Base-by-base conservation (phyloP, 371 early-diverging fungal genomes). In the Vittaforma corneae region DNA sequence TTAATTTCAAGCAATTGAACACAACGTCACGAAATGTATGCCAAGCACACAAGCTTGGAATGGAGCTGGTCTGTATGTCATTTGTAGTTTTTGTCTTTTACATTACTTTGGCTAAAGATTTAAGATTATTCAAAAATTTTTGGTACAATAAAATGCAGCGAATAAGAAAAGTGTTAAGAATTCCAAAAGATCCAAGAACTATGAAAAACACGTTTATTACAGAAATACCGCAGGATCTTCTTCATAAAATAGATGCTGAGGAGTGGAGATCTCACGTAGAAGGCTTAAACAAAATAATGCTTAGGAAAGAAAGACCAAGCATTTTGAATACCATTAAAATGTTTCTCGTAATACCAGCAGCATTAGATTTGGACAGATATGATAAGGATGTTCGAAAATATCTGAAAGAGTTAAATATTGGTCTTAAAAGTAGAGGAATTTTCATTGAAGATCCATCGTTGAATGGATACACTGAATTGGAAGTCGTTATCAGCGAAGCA, bases 131-230 rank as follows among this genome's bases (percentile, higher is more conserved):
- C 40, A 9, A 40, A 11, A 40, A 40, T 40, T 40, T 40, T 40
- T 40, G 9, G n/a, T 40, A 9, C 40, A 9, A 26, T 11, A 53
- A 9, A 33, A 22, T 5, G 24, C 6, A 11, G 14, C 6, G 24
- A 32, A 22, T 32, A 9, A 5, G 6, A 6, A 53, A 20, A 53
- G 24, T 32, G 4, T 6, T 53, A 9, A 53, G 24, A 53, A 58
- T 58, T 29, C 59, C 59, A 45, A 58, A 58, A 24, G 59, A 58
- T 47, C 46, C 33, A 16, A 9, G 56, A 42, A 58, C 59, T 24
- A 4, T 22, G 4, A 44, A 58, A 18, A 58, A 42, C 20, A 42
- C 6, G 33, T 58, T 58, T 22, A 26, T 29, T 22, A 58, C 59
- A 4, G 22, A 22, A 22, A 42, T 58, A 14, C 59, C 59, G 11